These are phyloP conservation scores for Tolypocladium pustulatum DNA, from an alignment of 2,329 filamentous ascomycete genomes.

Conservation along the genomic window DNA sequence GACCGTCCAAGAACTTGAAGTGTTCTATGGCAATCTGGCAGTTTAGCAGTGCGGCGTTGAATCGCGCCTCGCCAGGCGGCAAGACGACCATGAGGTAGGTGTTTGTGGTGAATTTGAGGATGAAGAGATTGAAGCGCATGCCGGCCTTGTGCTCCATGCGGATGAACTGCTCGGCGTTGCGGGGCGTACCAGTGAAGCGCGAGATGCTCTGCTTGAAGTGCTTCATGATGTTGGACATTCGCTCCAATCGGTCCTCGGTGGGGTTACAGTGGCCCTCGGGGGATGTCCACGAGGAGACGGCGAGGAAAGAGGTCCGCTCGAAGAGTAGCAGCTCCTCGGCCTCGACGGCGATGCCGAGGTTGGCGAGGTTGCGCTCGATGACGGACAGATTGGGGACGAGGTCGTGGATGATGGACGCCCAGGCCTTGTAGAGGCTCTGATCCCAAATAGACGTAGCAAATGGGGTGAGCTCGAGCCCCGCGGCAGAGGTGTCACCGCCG, in stretches of 20 bases:
- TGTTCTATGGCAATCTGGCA: slow-evolving; percentile 77
- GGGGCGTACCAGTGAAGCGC: slow-evolving; percentile 69
- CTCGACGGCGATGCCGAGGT: slow-evolving; percentile 75
- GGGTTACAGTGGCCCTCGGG: slow-evolving; percentile 69
- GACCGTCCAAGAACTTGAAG: slow-evolving; percentile 59
- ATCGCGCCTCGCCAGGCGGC: slow-evolving; percentile 80
- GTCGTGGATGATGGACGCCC: slow-evolving; percentile 96
- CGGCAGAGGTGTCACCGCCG: slow-evolving; percentile 17
- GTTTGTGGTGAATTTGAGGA: slow-evolving; percentile 92
- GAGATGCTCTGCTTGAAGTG: slow-evolving; percentile 84
- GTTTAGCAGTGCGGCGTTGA: slow-evolving; percentile 85
- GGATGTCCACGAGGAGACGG: slow-evolving; percentile 85
- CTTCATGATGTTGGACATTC: slow-evolving; percentile 93
- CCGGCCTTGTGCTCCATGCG: slow-evolving; percentile 72
- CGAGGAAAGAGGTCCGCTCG: slow-evolving; percentile 90
- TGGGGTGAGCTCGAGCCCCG: slow-evolving; percentile 59
- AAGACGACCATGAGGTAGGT: slow-evolving; percentile 91
- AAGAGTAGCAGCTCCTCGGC: slow-evolving; percentile 92
- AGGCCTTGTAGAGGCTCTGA: slow-evolving; percentile 94
- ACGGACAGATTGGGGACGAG: slow-evolving; percentile 86
- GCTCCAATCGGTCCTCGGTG: slow-evolving; percentile 85
- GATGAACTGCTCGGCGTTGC: slow-evolving; percentile 70
- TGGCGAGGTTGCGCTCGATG: slow-evolving; percentile 77
- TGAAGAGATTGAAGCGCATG: slow-evolving; percentile 79
- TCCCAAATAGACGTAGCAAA: slow-evolving; percentile 98